A percentile compares a stretch with the other conserved stretches of the same genome.
phyloP scores from a whole-genome alignment of 768 basidiomycete genomes.

The Hysterangium stoloniferum region DNA sequence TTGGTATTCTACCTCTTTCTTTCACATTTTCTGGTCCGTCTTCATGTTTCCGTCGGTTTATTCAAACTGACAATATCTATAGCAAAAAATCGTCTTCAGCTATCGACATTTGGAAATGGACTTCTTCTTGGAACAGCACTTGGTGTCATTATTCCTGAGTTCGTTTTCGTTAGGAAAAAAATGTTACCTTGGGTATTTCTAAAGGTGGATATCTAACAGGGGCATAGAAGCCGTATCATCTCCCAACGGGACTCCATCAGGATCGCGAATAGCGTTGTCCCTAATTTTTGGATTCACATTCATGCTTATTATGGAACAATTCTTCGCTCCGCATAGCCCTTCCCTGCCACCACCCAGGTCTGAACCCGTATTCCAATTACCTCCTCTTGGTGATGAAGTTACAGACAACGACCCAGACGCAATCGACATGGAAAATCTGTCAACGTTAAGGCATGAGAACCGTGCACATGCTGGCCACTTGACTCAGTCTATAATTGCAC shows the following conservation, averaged over 20 bases:
- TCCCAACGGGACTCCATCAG: conserved; percentile 32
- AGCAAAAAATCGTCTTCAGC: conserved; percentile 34
- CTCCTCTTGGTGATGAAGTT: conserved; percentile 10
- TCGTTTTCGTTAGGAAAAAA: conserved; percentile 28
- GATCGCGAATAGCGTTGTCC: conserved; percentile 51
- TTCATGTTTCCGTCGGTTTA: too few relatives aligned
- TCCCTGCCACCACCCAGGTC: not conserved
- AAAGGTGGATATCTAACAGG: conserved; percentile 29
- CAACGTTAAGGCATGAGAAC: conserved; percentile 6
- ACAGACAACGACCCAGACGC: conserved; percentile 16
- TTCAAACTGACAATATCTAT: not conserved
- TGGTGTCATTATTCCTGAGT: conserved; percentile 93
- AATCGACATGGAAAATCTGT: conserved; percentile 10
- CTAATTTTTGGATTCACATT: conserved; percentile 53
- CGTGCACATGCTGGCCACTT: conserved; percentile 14
- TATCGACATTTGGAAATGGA: conserved; percentile 67
- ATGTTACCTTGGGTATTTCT: not conserved
- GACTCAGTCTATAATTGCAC: conserved; percentile 35
- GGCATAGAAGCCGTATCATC: conserved; percentile 58
- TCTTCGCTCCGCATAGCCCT: conserved; percentile 27
- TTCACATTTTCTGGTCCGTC: conserved; percentile 62
- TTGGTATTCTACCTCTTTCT: conserved; percentile 70
- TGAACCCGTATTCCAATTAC: conserved; percentile 1
- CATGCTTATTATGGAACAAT: conserved; percentile 65
- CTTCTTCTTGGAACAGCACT: conserved; percentile 84